Evolutionary conservation across 1,139 yeast species (phyloP).

Genomic region (Scheffersomyces quercinus): DNA sequence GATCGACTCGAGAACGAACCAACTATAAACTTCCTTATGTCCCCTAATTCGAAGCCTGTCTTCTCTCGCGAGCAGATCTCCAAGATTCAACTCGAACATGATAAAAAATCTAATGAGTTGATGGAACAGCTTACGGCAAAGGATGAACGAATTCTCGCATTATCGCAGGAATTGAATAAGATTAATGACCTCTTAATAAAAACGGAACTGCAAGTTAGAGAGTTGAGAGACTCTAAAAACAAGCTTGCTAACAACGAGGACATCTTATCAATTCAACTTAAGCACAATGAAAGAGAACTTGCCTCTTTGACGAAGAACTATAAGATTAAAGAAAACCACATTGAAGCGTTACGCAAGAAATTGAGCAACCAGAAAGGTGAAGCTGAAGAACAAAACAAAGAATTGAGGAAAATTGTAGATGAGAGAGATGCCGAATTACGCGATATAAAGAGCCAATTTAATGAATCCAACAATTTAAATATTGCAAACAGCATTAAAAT

Average conservation of each 20-base stretch:
- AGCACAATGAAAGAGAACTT: constrained; percentile 31
- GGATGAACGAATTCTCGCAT: constrained; percentile 4
- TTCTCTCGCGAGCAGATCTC: constrained; percentile 35
- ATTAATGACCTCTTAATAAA: constrained; percentile 11
- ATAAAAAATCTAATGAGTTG: constrained; percentile 11
- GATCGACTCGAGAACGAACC: constrained; percentile 23
- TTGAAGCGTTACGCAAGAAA: constrained; percentile 8
- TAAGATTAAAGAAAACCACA: constrained; percentile 21
- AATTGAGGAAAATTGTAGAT: constrained; percentile 3
- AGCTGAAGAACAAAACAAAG: constrained; percentile 3
- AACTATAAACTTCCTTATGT: constrained; percentile 32
- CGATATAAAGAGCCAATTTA: constrained; percentile 5
- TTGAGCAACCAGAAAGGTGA: constrained; percentile 8
- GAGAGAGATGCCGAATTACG: constrained; percentile 1
- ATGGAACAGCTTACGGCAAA: constrained; percentile 6
- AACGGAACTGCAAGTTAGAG: constrained; percentile 22
- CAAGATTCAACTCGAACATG: constrained; percentile 28
- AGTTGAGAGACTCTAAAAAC: constrained; percentile 19
- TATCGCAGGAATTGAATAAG: constrained; percentile 5
- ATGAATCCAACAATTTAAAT: constrained; percentile 12
- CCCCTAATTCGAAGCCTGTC: constrained; percentile 40
- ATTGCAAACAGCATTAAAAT: constrained; percentile 13
- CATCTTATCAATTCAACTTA: constrained; percentile 28
- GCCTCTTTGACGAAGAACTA: constrained; percentile 29
- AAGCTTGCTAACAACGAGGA: constrained; percentile 25